phyloP scores from a whole-genome alignment of 768 basidiomycete genomes.

The Baorangia bicolor region DNA sequence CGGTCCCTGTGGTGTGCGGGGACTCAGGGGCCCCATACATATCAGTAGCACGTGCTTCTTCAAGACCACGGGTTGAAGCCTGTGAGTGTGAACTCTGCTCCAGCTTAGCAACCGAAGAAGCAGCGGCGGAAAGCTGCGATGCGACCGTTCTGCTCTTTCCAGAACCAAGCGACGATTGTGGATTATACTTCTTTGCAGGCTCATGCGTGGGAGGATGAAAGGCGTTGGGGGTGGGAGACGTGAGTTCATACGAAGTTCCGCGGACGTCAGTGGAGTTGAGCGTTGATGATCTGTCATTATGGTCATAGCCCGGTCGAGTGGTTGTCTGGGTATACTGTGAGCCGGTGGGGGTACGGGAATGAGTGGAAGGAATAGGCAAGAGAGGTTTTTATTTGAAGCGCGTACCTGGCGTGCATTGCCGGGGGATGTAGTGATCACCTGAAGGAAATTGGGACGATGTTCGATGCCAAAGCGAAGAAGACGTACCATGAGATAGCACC shows the following conservation, averaged over 20 bases:
- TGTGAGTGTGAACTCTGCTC: slow-evolving; percentile 18
- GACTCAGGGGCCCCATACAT: slow-evolving; percentile 6
- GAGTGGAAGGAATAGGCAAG: not conserved
- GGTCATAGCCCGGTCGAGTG: slow-evolving; percentile 23
- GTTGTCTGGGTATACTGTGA: slow-evolving; percentile 25
- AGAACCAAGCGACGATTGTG: slow-evolving; percentile 24
- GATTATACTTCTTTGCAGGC: slow-evolving; percentile 8
- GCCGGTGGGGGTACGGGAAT: slow-evolving; percentile 4
- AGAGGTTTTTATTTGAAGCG: slow-evolving; percentile 2
- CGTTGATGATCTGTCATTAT: slow-evolving; percentile 20
- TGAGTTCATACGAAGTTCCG: slow-evolving; percentile 30
- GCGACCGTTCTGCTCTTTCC: slow-evolving; percentile 16
- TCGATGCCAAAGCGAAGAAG: not conserved
- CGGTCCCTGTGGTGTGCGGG: slow-evolving; percentile 2
- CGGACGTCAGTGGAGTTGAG: slow-evolving; percentile 24
- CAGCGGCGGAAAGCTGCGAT: slow-evolving; percentile 7
- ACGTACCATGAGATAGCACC: slow-evolving; percentile 75
- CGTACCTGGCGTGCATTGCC: slow-evolving; percentile 68
- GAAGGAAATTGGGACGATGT: not conserved
- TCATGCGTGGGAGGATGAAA: slow-evolving; percentile 17
- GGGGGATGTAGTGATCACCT: slow-evolving; percentile 68
- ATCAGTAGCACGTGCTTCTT: slow-evolving; percentile 21
- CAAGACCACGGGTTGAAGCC: slow-evolving; percentile 14
- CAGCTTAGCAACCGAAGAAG: slow-evolving; percentile 14
- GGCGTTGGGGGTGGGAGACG: slow-evolving; percentile 14